Conservation (phyloP, 1,139 yeast species). For the Geotrichum klebahnii region DNA sequence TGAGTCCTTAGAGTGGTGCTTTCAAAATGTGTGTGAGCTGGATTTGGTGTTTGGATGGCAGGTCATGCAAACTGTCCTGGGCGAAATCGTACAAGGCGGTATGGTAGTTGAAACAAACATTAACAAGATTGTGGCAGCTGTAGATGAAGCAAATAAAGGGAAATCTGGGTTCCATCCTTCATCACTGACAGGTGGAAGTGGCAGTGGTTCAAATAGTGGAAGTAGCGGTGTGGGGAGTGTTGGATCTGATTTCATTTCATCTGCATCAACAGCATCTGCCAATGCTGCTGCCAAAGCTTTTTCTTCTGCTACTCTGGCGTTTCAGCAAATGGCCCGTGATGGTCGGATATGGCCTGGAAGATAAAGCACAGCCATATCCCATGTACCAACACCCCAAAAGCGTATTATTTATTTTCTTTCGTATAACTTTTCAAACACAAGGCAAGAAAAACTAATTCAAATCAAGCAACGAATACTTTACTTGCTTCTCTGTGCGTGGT, state of each 20-base stretch:
- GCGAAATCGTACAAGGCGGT: conserved; percentile 92
- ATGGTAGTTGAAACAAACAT: conserved; percentile 97
- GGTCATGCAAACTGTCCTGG: conserved; percentile 79
- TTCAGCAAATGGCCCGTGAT: conserved; percentile 47
- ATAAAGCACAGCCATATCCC: not conserved
- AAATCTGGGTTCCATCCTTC: conserved; percentile 15
- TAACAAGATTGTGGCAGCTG: conserved; percentile 69
- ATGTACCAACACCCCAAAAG: too few species aligned
- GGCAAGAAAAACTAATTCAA: too few species aligned
- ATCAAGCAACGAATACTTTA: too few species aligned
- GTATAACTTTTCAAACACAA: too few species aligned
- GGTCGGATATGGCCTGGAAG: conserved; percentile 46
- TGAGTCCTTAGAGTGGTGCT: conserved; percentile 87
- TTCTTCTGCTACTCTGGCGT: conserved; percentile 42
- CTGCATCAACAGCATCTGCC: conserved; percentile 27
- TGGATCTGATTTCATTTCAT: conserved; percentile 12
- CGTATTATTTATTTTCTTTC: too few species aligned
- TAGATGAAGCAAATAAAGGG: conserved; percentile 43
- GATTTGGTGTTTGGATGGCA: conserved; percentile 98
- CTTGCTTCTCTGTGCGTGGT: too few species aligned
- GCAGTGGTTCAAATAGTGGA: conserved; percentile 20
- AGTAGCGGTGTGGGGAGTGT: conserved; percentile 20
- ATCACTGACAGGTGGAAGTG: conserved; percentile 1
- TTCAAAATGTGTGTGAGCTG: conserved; percentile 88
- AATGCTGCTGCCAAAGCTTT: conserved; percentile 39